These are phyloP conservation scores for Eremomyces bilateralis DNA, from an alignment of 495 filamentous ascomycete genomes.

Conservation along the genomic window DNA sequence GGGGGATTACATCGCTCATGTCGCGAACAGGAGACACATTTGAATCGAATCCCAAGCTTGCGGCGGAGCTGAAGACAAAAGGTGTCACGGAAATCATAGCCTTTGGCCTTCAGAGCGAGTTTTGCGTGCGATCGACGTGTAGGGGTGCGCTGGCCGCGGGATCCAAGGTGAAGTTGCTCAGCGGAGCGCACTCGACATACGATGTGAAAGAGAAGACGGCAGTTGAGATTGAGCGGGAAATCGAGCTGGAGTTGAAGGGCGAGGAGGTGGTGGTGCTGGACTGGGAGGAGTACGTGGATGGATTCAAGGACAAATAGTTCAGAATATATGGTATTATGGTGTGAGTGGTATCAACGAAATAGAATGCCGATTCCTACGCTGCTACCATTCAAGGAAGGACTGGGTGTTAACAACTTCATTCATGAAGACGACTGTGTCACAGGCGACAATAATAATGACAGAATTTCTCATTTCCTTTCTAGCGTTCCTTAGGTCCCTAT, in stretches of 20 bases:
- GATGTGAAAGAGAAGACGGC: conserved; percentile 9
- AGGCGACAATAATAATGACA: no score
- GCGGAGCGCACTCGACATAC: conserved; percentile 20
- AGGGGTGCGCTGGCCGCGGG: conserved; percentile 14
- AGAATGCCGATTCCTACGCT: no score
- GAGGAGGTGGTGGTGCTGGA: background rate
- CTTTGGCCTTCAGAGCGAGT: conserved; percentile 20
- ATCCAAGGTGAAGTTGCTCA: conserved; percentile 13
- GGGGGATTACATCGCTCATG: conserved; percentile 4
- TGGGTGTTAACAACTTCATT: no score
- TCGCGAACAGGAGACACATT: conserved; percentile 11
- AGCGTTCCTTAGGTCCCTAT: no score
- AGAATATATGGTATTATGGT: no score
- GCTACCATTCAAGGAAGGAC: no score
- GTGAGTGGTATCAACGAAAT: no score
- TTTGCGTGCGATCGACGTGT: conserved; percentile 16
- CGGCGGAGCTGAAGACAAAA: conserved; percentile 1
- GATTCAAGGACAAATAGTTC: no score
- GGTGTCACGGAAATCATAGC: conserved; percentile 11
- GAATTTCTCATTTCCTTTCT: no score
- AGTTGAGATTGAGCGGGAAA: conserved; percentile 14
- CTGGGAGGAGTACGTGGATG: background rate
- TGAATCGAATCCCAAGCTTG: conserved; percentile 16
- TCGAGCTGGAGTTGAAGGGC: conserved; percentile 10
- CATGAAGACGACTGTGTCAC: no score